Conservation (phyloP, 345 rosid species). For the Bruguiera gymnorhiza region DNA sequence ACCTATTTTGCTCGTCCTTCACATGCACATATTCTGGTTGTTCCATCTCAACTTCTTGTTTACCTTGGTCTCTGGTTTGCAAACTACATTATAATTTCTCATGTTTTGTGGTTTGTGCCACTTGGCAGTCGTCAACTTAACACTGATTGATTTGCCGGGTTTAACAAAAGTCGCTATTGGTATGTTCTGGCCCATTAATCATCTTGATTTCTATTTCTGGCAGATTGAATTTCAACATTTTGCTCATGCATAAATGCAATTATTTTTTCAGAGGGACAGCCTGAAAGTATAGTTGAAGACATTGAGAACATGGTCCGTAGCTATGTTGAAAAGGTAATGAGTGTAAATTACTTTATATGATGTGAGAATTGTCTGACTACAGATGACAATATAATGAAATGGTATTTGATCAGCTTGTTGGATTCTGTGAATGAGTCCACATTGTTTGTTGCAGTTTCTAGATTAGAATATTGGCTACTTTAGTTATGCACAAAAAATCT, state of each 20-base stretch:
- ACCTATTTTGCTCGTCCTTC: neutral
- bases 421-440: neutral
- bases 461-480: too few species aligned
- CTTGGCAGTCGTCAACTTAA: constrained; percentile 87
- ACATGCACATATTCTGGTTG: too few species aligned
- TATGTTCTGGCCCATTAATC: constrained; percentile 26
- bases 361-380: too few species aligned
- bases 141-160: constrained; percentile 91
- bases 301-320: constrained; percentile 88
- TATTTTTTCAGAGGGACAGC: constrained; percentile 81
- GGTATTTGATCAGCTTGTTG: neutral
- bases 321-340: constrained; percentile 82
- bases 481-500: too few species aligned
- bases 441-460: neutral
- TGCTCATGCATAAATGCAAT: constrained; percentile 1
- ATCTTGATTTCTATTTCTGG: constrained; percentile 8
- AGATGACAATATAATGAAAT: too few species aligned
- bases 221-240: neutral
- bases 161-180: constrained; percentile 94
- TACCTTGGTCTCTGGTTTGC: neutral
- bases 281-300: constrained; percentile 76
- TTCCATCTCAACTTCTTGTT: neutral
- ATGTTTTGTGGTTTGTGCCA: neutral
- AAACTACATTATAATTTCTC: neutral
- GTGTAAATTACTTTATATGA: neutral